Evolutionary conservation across 306 rosid species (phyloP).

Genomic region (Fragaria vesca): DNA sequence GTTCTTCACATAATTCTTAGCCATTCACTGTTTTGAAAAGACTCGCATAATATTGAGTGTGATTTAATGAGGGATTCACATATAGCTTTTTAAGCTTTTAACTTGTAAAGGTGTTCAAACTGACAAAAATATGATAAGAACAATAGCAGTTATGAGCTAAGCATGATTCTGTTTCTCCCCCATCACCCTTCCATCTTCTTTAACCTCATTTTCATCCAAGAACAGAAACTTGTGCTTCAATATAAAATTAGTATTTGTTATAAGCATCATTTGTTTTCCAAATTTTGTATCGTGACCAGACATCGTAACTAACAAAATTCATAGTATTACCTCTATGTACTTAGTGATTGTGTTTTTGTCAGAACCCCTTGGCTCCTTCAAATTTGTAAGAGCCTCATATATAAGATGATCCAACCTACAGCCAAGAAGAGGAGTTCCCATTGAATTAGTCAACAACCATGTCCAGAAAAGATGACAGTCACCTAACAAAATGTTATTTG

Average conservation of each 20-base stretch:
- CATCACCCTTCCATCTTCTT: neutral
- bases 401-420: conserved; percentile 89
- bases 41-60: conserved; percentile 13
- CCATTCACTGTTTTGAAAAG: conserved; percentile 4
- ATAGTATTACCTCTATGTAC: conserved; percentile 72
- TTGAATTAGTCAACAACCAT: conserved; percentile 18
- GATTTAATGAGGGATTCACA: conserved; percentile 5
- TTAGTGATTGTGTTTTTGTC: conserved; percentile 76
- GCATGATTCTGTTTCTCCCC: neutral
- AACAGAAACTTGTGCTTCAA: neutral
- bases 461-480: conserved; percentile 11
- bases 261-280: neutral
- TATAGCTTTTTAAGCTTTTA: neutral
- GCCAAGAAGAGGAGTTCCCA: conserved; percentile 27
- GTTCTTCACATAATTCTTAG: neutral
- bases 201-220: neutral
- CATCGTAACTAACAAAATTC: conserved; percentile 11
- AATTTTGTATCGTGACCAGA: neutral
- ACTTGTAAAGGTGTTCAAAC: neutral
- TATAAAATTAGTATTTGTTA: conserved; percentile 29
- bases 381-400: conserved; percentile 60
- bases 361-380: conserved; percentile 90
- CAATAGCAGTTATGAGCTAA: neutral
- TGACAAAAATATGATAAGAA: neutral
- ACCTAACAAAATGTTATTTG: neutral